Evolutionary conservation across 2,329 filamentous ascomycete species (phyloP).

Genomic region (Pseudopyrenochaeta lycopersici): DNA sequence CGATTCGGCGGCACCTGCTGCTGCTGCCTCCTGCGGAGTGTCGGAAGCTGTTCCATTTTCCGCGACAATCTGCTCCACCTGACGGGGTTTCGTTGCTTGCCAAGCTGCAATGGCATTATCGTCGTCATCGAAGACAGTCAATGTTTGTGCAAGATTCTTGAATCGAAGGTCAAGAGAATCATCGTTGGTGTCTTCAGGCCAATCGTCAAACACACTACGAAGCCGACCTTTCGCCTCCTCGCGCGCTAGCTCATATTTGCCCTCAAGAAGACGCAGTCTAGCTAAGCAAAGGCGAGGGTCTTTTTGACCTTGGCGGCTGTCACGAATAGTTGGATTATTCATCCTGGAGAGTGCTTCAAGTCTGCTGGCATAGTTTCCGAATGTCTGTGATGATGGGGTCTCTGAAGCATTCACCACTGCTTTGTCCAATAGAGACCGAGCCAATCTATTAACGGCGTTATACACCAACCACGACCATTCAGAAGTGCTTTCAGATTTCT

Average conservation of each 20-base stretch:
- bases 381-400: neutral
- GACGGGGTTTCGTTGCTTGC: conserved; percentile 5
- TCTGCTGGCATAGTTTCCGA: neutral
- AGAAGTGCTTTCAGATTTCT: neutral
- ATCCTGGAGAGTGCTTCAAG: neutral
- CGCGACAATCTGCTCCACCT: too few species aligned
- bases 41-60: too few species aligned
- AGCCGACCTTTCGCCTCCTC: conserved; percentile 1
- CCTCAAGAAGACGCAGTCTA: neutral
- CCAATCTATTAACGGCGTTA: neutral
- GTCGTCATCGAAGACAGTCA: conserved; percentile 12
- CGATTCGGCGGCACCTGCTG: neutral
- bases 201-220: conserved; percentile 7
- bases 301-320: neutral
- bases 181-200: conserved; percentile 1
- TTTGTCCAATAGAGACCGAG: neutral
- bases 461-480: neutral
- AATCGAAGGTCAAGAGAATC: conserved; percentile 7
- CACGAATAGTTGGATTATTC: neutral
- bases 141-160: conserved; percentile 9
- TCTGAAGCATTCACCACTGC: neutral
- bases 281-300: neutral
- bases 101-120: conserved; percentile 16
- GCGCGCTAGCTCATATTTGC: neutral
- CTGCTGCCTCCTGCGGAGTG: too few species aligned